phyloP scores from a whole-genome alignment of 495 filamentous ascomycete species.

The Beverwykella pulmonaria region DNA sequence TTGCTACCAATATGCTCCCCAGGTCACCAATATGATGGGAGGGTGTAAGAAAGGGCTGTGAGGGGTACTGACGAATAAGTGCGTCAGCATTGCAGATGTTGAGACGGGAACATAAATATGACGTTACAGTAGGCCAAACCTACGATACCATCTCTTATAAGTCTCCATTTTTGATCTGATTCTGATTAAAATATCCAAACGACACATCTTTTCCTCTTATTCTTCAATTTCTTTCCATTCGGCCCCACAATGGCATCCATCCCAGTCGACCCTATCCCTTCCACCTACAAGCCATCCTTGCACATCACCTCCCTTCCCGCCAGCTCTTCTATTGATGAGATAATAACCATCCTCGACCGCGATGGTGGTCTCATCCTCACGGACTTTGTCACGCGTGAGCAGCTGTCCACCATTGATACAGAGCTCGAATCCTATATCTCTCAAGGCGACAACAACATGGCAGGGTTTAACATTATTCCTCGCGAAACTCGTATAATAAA shows the following conservation, averaged over 20 bases:
- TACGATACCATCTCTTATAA: too few species aligned
- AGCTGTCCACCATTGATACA: constrained; percentile 29
- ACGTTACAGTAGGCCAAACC: too few species aligned
- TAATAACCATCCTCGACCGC: constrained; percentile 42
- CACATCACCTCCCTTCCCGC: constrained; percentile 3
- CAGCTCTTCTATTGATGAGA: constrained; percentile 39
- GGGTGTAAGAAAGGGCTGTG: too few species aligned
- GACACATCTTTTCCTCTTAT: too few species aligned
- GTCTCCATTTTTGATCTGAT: too few species aligned
- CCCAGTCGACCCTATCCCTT: background rate
- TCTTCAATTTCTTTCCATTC: background rate
- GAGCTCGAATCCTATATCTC: constrained; percentile 24
- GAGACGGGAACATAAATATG: too few species aligned
- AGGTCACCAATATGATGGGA: too few species aligned
- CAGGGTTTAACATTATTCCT: constrained; percentile 16
- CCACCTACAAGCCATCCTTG: background rate
- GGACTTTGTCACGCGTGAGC: constrained; percentile 32
- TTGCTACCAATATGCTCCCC: background rate
- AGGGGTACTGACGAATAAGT: too few species aligned
- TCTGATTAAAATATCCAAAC: too few species aligned
- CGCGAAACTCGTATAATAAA: constrained; percentile 37
- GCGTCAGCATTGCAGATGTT: too few species aligned
- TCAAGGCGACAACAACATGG: background rate
- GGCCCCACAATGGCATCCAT: too few species aligned
- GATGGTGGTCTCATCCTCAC: constrained; percentile 46